Conservation (phyloP, 2,329 filamentous ascomycete species). For the Rugonectria rugulosa region DNA sequence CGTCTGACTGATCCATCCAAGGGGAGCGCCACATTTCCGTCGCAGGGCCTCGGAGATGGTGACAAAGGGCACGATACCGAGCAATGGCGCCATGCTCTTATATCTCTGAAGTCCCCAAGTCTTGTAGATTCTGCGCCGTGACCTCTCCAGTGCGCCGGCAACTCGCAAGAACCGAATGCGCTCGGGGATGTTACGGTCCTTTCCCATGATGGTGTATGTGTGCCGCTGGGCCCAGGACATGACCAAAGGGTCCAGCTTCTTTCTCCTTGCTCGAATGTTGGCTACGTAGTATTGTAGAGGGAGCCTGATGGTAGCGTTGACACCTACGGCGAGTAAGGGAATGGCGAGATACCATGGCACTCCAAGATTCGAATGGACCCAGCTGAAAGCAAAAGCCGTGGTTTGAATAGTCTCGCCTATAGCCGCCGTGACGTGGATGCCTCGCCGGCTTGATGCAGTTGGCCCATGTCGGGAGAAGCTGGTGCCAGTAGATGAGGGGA, state of each 20-base stretch:
- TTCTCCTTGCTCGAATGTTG: conserved; percentile 41
- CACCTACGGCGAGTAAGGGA: conserved; percentile 57
- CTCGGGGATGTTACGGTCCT: conserved; percentile 22
- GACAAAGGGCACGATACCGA: conserved; percentile 58
- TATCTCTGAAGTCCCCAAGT: conserved; percentile 55
- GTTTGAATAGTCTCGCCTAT: conserved; percentile 46
- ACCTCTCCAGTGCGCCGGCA: conserved; percentile 38
- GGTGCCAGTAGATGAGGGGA: conserved; percentile 2
- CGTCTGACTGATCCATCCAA: conserved; percentile 42
- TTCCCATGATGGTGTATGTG: conserved; percentile 5
- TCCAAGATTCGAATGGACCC: conserved; percentile 51
- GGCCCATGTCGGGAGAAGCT: conserved; percentile 3
- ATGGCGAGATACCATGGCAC: conserved; percentile 64
- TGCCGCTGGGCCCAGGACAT: conserved; percentile 44
- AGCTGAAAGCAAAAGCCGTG: conserved; percentile 53
- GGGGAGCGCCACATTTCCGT: conserved; percentile 49
- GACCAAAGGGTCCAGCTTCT: conserved; percentile 40
- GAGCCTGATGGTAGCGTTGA: conserved; percentile 55
- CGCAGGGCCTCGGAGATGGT: conserved; percentile 59
- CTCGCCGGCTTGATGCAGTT: conserved; percentile 31
- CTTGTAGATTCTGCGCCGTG: conserved; percentile 45
- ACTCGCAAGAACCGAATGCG: conserved; percentile 36
- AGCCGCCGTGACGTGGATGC: conserved; percentile 45
- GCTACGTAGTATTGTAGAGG: conserved; percentile 55
- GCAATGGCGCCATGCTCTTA: conserved; percentile 51